A percentile compares a stretch with the other conserved stretches of the same genome.
Evolutionary conservation across 169 alveolate species (phyloP).

Genomic region (Blepharisma undulans): DNA sequence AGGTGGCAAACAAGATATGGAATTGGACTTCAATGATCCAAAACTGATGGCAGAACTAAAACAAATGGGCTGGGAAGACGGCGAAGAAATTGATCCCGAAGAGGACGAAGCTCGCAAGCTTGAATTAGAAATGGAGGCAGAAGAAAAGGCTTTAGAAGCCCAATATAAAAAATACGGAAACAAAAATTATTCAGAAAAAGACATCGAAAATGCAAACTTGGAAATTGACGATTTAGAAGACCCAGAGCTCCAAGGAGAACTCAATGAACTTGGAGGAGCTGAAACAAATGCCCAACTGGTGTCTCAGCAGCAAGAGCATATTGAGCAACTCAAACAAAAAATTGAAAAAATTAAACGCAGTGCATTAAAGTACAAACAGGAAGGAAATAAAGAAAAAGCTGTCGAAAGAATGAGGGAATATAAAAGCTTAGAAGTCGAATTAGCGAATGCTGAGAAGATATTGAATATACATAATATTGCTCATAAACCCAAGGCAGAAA

Average conservation of each 20-base stretch:
- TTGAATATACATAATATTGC: conserved; percentile 7
- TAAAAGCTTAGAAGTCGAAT: neutral
- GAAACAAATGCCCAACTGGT: neutral
- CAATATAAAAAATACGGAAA: neutral
- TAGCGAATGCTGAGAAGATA: neutral
- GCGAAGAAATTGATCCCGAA: conserved; percentile 19
- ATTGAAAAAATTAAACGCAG: neutral
- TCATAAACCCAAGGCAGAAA: neutral
- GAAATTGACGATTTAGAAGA: conserved; percentile 13
- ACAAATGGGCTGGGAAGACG: conserved; percentile 28
- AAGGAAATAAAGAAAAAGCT: conserved; percentile 8
- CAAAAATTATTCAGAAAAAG: neutral
- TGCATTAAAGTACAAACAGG: neutral
- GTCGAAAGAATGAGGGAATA: neutral
- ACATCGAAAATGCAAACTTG: conserved; percentile 15
- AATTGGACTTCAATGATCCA: conserved; percentile 32
- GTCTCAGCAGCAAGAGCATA: neutral
- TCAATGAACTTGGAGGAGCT: neutral
- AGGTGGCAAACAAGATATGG: neutral
- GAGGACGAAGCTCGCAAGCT: neutral
- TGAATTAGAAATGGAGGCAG: conserved; percentile 12
- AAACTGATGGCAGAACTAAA: conserved; percentile 21
- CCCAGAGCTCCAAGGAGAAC: conserved; percentile 23
- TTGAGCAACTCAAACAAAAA: neutral
- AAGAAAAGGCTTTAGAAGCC: neutral